phyloP scores from a whole-genome alignment of 805 yeast genomes.

The Ogataea nitratoaversa region DNA sequence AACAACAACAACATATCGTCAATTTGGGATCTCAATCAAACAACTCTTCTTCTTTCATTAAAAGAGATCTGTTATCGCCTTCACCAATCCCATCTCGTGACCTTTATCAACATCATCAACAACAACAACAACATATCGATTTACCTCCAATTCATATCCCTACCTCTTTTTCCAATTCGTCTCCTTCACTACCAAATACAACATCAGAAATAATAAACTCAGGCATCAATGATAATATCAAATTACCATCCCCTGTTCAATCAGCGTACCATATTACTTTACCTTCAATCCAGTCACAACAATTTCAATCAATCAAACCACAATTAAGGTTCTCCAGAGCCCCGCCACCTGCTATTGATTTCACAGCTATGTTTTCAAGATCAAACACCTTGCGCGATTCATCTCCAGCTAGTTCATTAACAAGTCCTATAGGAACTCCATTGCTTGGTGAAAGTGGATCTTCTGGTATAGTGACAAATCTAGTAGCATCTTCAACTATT shows the following conservation, averaged over 20 bases:
- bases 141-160: neutral
- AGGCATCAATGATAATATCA: too few relatives aligned
- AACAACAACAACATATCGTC: too few relatives aligned
- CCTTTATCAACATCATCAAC: neutral
- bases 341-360: constrained; percentile 13
- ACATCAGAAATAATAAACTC: neutral
- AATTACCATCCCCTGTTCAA: neutral
- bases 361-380: constrained; percentile 9
- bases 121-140: neutral
- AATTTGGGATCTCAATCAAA: neutral
- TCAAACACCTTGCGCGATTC: too few relatives aligned
- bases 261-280: neutral
- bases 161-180: neutral
- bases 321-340: neutral
- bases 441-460: too few relatives aligned
- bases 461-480: too few relatives aligned
- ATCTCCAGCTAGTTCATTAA: too few relatives aligned
- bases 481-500: too few relatives aligned
- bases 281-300: neutral
- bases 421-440: too few relatives aligned
- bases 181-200: neutral
- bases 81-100: neutral
- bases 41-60: neutral
- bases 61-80: neutral
- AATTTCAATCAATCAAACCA: neutral